Evolutionary conservation across 352 stramenopile genomes (phyloP).

Genomic region (Saprolegnia parasitica): DNA sequence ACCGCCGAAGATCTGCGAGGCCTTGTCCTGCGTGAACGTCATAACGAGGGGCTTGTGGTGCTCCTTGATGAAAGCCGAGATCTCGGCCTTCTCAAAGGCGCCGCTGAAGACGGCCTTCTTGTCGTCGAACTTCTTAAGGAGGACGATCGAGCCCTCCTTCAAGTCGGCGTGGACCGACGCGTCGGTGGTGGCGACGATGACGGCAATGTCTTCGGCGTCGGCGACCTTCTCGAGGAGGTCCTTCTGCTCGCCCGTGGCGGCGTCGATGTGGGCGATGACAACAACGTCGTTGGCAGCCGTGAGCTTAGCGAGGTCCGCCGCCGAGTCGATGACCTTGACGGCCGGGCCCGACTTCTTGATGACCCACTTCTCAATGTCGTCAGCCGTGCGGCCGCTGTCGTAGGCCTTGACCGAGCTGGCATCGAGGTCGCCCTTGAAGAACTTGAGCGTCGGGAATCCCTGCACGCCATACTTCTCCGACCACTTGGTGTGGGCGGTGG

Average conservation of each 20-base stretch:
- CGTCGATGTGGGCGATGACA: constrained; percentile 79
- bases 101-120: constrained; percentile 72
- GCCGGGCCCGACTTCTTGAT: constrained; percentile 89
- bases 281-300: constrained; percentile 83
- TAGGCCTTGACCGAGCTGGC: constrained; percentile 73
- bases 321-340: constrained; percentile 70
- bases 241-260: constrained; percentile 65
- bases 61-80: constrained; percentile 63
- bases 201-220: constrained; percentile 61
- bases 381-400: constrained; percentile 74
- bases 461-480: constrained; percentile 75
- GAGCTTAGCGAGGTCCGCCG: constrained; percentile 65
- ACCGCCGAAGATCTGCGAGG: constrained; percentile 87
- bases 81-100: constrained; percentile 58
- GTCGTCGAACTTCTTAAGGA: constrained; percentile 88
- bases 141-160: constrained; percentile 54
- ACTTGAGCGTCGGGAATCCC: constrained; percentile 91
- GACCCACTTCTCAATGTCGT: constrained; percentile 88
- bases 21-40: constrained; percentile 86
- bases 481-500: constrained; percentile 74
- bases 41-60: constrained; percentile 88
- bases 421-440: constrained; percentile 85
- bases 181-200: constrained; percentile 72
- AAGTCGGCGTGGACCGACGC: constrained; percentile 56
- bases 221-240: constrained; percentile 70